Evolutionary conservation across 2,329 filamentous ascomycete genomes (phyloP), one percentile per base, ranked within the genome.

Genomic region (Purpureocillium lavendulum): DNA sequence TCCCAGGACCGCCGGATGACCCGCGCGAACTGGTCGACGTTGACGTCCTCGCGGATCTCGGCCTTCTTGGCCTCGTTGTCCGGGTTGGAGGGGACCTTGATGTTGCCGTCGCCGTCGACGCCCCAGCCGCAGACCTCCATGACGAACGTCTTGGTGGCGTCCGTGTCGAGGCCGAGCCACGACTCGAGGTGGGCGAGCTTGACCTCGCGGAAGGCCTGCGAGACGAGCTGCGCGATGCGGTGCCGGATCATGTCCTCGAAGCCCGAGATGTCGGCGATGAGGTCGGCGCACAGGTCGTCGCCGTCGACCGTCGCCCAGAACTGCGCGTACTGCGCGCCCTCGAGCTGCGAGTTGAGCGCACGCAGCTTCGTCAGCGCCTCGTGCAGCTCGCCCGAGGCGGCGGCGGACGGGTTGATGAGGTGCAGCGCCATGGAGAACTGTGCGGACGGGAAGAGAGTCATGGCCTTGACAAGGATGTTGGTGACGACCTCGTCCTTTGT

Each of bases 41-140:
- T 87, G 57, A 98, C 92, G 49, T 92, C 89, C 73, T 98, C 92
- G 54, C 89, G 79, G 56, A 96, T 94, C 62, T 96, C 85, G 31
- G 88, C 84, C 64, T 92, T 92, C 73, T 94, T 87, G 33, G 88
- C 92, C 77, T 97, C 90, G 62, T 96, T 96, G 67, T 98, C 92
- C 58, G 92, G 86, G 70, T 98, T 98, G 56, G 82, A 71, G 40
- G 92, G 92, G 41, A 98, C 77, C 61, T 78, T 77, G 47, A 96
- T 81, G 33, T 68, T 57, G 28, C 73, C 70, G 39, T 71, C 78
- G 24, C 71, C 68, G 45, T 87, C 83, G 32, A 96, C 73, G 53
- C 76, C 77, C 88, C 90, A 98, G 49, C 84, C 87, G 57, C 84
- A 92, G 10, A 90, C 84, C 60, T 90, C 86, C 41, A 77, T 75